Percentiles rank a stretch among this genome's conserved stretches.
phyloP scores from a whole-genome alignment of 1,139 yeast species.

The Williopsis jadinii region DNA sequence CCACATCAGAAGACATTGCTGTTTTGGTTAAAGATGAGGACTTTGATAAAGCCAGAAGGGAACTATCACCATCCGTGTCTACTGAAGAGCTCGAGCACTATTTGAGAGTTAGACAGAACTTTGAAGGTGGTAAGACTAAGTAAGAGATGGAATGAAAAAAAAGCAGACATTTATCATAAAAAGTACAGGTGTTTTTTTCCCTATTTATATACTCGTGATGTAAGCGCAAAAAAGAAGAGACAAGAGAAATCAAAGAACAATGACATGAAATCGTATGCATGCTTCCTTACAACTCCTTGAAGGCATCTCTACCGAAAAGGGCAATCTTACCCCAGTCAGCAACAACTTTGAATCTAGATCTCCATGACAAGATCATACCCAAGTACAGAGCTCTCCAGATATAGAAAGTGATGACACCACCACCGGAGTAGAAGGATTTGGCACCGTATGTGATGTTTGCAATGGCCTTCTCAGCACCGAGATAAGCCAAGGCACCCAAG shows the following conservation, averaged over 20 bases:
- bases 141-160: neutral
- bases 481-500: constrained; percentile 73
- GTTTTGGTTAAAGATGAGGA: constrained; percentile 69
- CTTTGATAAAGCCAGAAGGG: constrained; percentile 65
- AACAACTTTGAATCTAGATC: constrained; percentile 79
- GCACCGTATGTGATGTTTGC: constrained; percentile 91
- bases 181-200: too few relatives aligned
- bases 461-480: constrained; percentile 91
- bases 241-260: too few relatives aligned
- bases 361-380: constrained; percentile 84
- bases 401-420: constrained; percentile 84
- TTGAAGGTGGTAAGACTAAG: constrained; percentile 39
- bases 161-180: too few relatives aligned
- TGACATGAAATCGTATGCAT: too few relatives aligned
- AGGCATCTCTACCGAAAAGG: constrained; percentile 81
- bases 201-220: too few relatives aligned
- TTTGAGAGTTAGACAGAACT: constrained; percentile 64
- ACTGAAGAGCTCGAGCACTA: constrained; percentile 83
- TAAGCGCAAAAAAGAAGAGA: too few relatives aligned
- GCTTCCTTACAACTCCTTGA: constrained; percentile 29
- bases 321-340: constrained; percentile 87
- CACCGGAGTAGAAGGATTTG: constrained; percentile 78
- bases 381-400: constrained; percentile 93
- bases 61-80: constrained; percentile 79
- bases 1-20: constrained; percentile 56